phyloP scores from a whole-genome alignment of 2,329 filamentous ascomycete species.

The Eurotiales sp. region DNA sequence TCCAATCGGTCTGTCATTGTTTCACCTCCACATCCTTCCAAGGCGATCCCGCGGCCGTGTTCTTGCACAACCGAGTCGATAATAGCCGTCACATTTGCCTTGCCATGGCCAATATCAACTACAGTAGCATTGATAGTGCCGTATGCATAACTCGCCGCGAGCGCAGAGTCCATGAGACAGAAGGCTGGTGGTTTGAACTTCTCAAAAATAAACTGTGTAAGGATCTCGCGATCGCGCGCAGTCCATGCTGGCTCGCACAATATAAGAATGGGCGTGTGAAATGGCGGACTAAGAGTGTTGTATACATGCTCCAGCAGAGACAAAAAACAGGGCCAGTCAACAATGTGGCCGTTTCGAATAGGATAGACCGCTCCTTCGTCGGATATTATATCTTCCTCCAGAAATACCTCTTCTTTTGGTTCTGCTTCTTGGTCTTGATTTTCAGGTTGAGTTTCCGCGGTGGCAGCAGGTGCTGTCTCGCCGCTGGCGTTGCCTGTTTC shows the following conservation, averaged over 20 bases:
- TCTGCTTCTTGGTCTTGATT: constrained; percentile 18
- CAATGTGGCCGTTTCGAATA: constrained; percentile 73
- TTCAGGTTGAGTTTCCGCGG: constrained; percentile 1
- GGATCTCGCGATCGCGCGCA: constrained; percentile 75
- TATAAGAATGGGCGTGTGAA: constrained; percentile 90
- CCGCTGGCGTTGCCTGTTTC: constrained; percentile 16
- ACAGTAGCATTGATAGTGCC: constrained; percentile 78
- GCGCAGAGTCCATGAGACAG: constrained; percentile 81
- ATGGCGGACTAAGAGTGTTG: constrained; percentile 80
- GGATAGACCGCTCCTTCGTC: constrained; percentile 89
- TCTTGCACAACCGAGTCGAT: constrained; percentile 75
- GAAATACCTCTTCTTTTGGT: constrained; percentile 54
- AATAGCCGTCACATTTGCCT: constrained; percentile 89
- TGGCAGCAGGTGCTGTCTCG: not conserved
- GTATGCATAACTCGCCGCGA: constrained; percentile 78
- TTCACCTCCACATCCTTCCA: constrained; percentile 75
- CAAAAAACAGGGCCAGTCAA: constrained; percentile 89
- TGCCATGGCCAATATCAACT: constrained; percentile 85
- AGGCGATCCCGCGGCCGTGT: constrained; percentile 57
- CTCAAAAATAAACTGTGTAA: constrained; percentile 94
- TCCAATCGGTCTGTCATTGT: constrained; percentile 73
- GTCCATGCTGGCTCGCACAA: constrained; percentile 90
- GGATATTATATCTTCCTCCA: constrained; percentile 83
- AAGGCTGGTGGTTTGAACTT: constrained; percentile 93
- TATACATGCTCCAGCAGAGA: constrained; percentile 91